These are phyloP conservation scores for Fonsecaea multimorphosa DNA, from an alignment of 2,329 filamentous ascomycete species.

Conservation along the genomic window DNA sequence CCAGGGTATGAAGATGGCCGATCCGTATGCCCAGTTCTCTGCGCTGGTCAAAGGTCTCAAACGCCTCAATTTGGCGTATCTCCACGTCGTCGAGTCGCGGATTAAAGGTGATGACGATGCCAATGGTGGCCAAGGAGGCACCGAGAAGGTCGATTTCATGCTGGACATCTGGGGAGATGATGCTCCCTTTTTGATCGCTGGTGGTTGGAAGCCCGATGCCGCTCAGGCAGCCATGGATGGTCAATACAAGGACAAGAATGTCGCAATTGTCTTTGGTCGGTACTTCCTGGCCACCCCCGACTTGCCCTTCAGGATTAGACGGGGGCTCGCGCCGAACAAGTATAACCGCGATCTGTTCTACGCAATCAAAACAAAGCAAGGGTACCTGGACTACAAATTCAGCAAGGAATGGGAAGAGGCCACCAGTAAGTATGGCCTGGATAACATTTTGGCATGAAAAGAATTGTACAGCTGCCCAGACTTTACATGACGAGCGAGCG, in stretches of 20 bases:
- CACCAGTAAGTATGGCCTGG: background rate
- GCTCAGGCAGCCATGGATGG: conserved; percentile 56
- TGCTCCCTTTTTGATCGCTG: conserved; percentile 63
- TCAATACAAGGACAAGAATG: conserved; percentile 50
- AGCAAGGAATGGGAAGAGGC: conserved; percentile 3
- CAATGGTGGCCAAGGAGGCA: too few species aligned
- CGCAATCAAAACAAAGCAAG: conserved; percentile 43
- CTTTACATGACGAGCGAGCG: background rate
- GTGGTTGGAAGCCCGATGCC: conserved; percentile 61
- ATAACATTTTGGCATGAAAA: background rate
- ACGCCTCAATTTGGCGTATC: conserved; percentile 62
- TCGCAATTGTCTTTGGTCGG: conserved; percentile 56
- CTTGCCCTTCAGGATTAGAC: conserved; percentile 54
- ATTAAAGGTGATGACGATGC: conserved; percentile 42
- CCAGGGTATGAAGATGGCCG: conserved; percentile 62
- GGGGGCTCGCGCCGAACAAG: conserved; percentile 46
- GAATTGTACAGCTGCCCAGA: background rate
- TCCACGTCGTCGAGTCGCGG: conserved; percentile 67
- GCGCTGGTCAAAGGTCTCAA: conserved; percentile 62
- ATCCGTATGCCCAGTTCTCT: conserved; percentile 68
- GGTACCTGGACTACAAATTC: conserved; percentile 48
- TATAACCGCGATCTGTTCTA: conserved; percentile 54
- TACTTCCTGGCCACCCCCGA: conserved; percentile 59
- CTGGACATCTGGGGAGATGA: conserved; percentile 55
- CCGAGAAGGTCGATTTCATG: conserved; percentile 40